Evolutionary conservation across 495 filamentous ascomycete species (phyloP).

Genomic region (Tuber brumale): DNA sequence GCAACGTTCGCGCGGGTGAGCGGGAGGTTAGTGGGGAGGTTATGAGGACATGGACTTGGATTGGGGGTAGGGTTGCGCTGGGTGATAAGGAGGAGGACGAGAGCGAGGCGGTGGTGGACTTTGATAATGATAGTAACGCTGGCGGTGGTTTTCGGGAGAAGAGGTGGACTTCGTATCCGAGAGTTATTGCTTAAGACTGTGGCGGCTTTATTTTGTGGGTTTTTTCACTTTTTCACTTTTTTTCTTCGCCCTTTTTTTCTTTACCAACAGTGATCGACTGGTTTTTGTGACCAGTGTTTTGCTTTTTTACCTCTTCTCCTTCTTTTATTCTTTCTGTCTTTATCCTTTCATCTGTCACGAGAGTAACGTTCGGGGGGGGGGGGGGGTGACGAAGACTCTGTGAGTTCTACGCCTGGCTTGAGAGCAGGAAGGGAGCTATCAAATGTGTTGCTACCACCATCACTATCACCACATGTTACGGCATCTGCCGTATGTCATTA

Average conservation of each 20-base stretch:
- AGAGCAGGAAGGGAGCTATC: not conserved
- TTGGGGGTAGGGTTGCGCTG: conserved; percentile 50
- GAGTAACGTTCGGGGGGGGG: not conserved
- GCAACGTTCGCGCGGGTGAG: conserved; percentile 80
- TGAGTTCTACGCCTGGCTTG: not conserved
- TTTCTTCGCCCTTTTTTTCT: not conserved
- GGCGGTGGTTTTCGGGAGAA: not conserved
- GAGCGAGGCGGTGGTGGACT: not conserved
- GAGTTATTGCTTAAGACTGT: conserved; percentile 20
- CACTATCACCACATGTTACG: not conserved
- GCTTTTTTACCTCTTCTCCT: not conserved
- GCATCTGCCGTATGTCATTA: not conserved
- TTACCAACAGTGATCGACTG: not conserved
- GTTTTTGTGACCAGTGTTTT: not conserved
- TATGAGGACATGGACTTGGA: conserved; percentile 91
- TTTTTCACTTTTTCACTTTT: not conserved
- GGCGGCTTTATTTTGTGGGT: not conserved
- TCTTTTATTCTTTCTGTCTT: not conserved
- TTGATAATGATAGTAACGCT: not conserved
- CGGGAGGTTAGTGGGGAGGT: conserved; percentile 82
- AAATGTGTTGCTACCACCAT: not conserved
- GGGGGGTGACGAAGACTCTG: not conserved
- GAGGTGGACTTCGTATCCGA: conserved; percentile 17
- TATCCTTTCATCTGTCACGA: not conserved
- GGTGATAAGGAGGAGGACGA: conserved; percentile 7